These are phyloP conservation scores for Melocanna baccifera DNA, from an alignment of 176 grass and related monocot species.

Conservation along the genomic window DNA sequence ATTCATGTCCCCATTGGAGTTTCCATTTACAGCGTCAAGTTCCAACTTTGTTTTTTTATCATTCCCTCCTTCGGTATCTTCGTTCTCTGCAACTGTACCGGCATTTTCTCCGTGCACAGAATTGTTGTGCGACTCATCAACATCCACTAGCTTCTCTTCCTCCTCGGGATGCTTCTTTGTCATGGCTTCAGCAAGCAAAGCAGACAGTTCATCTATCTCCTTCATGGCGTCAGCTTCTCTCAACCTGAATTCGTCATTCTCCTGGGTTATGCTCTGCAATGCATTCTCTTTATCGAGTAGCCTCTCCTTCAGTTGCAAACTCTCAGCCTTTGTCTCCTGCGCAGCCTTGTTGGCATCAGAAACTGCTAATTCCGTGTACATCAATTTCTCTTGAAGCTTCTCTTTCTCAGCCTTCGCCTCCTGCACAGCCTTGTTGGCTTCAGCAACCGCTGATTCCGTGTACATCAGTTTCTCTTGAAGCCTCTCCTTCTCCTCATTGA, in stretches of 20 bases:
- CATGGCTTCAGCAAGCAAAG: constrained; percentile 63
- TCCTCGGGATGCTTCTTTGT: constrained; percentile 59
- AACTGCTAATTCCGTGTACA: constrained; percentile 26
- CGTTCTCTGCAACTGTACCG: neutral
- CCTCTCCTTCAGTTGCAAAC: constrained; percentile 69
- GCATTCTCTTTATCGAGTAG: constrained; percentile 92
- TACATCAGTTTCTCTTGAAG: constrained; percentile 47
- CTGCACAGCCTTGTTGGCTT: constrained; percentile 47
- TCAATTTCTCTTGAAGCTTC: constrained; percentile 43
- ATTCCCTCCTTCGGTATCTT: neutral
- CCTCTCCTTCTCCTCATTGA: constrained; percentile 56
- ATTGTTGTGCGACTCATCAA: constrained; percentile 34
- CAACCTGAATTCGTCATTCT: constrained; percentile 79
- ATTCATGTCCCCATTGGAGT: constrained; percentile 17
- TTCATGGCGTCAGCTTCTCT: constrained; percentile 52
- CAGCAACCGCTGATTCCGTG: constrained; percentile 39
- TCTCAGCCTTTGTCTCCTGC: constrained; percentile 53
- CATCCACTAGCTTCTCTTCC: constrained; percentile 49
- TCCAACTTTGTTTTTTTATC: constrained; percentile 39
- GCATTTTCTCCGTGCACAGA: constrained; percentile 29
- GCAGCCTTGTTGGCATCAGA: constrained; percentile 38
- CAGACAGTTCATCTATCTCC: constrained; percentile 71
- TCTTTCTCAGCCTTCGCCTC: constrained; percentile 51
- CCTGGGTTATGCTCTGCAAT: constrained; percentile 83
- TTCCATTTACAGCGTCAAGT: neutral